phyloP scores from a whole-genome alignment of 1,139 yeast species.

The Lodderomyces theae region DNA sequence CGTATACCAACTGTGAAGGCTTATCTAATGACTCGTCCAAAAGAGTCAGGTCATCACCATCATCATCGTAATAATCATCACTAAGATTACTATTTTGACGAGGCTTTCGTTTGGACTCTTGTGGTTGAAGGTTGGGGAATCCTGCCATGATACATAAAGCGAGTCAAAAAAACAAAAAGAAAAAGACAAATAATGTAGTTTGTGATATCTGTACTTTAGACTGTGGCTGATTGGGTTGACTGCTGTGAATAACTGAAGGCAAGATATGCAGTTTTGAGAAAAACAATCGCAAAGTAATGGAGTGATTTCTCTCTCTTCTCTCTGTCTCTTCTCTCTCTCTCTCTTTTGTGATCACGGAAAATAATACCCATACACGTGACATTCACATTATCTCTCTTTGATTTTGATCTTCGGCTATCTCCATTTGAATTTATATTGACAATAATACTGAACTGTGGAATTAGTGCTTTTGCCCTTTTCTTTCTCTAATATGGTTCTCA shows the following conservation, averaged over 20 bases:
- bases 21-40: conserved; percentile 13
- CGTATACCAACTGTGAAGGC: conserved; percentile 33
- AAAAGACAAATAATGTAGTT: background rate
- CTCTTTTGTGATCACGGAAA: conserved; percentile 3
- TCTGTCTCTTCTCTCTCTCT: no score
- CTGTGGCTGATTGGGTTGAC: background rate
- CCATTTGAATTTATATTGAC: background rate
- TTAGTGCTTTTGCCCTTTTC: background rate
- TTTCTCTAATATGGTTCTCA: conserved; percentile 32
- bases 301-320: conserved; percentile 1
- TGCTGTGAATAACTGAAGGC: background rate
- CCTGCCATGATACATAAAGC: conserved; percentile 11
- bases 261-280: background rate
- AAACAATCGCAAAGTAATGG: background rate
- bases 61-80: conserved; percentile 14
- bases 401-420: conserved; percentile 4
- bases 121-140: conserved; percentile 5
- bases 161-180: no score
- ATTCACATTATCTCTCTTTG: background rate
- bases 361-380: background rate
- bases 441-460: background rate
- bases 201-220: background rate
- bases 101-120: background rate
- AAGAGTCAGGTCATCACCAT: conserved; percentile 19
- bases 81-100: background rate